These are phyloP conservation scores for Solanum pennellii DNA, from an alignment of 257 asterid species.

Conservation along the genomic window DNA sequence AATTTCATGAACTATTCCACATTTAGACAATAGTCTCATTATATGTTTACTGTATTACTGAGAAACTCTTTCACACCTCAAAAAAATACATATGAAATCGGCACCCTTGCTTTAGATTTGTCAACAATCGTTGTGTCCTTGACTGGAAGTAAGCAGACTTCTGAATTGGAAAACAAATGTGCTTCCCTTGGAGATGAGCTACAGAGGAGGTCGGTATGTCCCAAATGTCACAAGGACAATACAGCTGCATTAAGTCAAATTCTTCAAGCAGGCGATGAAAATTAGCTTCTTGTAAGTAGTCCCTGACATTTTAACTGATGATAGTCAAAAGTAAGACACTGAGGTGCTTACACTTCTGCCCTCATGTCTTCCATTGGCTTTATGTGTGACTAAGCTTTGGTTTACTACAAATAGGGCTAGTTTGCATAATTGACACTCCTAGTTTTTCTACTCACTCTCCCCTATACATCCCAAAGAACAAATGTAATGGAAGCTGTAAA, in stretches of 20 bases:
- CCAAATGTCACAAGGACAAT: conserved; percentile 59
- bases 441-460: neutral
- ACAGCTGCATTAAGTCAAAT: conserved; percentile 38
- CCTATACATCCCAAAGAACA: neutral
- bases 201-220: conserved; percentile 57
- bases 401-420: neutral
- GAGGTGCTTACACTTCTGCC: neutral
- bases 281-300: conserved; percentile 24
- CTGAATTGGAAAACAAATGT: conserved; percentile 43
- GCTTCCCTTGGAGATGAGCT: conserved; percentile 61
- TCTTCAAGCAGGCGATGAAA: conserved; percentile 29
- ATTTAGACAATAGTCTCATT: neutral
- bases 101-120: conserved; percentile 2
- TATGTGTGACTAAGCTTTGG: neutral
- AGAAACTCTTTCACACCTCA: neutral
- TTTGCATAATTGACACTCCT: neutral
- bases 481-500: neutral
- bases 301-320: neutral
- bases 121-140: conserved; percentile 22
- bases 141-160: conserved; percentile 62
- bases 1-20: neutral
- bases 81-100: neutral
- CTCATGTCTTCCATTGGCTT: neutral
- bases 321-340: neutral
- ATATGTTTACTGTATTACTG: neutral